Evolutionary conservation across 345 rosid species (phyloP).

Genomic region (Noccaea caerulescens): DNA sequence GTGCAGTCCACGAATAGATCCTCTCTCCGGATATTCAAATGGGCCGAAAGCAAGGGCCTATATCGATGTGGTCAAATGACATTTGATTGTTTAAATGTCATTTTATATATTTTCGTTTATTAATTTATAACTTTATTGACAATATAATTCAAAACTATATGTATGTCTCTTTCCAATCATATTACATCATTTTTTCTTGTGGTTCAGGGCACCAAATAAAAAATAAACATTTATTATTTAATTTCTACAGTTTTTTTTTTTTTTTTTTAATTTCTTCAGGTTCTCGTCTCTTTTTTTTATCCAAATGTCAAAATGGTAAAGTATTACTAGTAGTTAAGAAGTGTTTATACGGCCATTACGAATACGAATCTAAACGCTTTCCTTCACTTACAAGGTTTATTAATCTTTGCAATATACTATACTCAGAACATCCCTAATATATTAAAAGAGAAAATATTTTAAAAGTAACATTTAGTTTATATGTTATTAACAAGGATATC

Average conservation of each 20-base stretch:
- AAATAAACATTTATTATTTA: not conserved
- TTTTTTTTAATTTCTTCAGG: not conserved
- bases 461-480: not conserved
- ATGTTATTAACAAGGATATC: too few species aligned
- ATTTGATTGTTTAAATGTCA: not conserved
- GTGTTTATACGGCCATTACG: too few species aligned
- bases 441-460: too few species aligned
- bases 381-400: not conserved
- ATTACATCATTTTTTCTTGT: not conserved
- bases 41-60: too few species aligned
- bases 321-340: not conserved
- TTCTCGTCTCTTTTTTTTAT: constrained; percentile 1
- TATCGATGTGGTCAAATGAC: too few species aligned
- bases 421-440: not conserved
- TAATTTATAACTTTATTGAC: not conserved
- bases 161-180: not conserved
- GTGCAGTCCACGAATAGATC: too few species aligned
- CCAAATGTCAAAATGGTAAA: not conserved
- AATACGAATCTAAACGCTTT: not conserved
- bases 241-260: not conserved
- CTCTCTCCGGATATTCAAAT: too few species aligned
- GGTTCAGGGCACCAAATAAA: constrained; percentile 1
- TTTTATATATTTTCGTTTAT: not conserved
- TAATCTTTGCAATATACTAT: not conserved
- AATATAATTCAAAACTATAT: not conserved